A percentile compares a stretch with the other conserved stretches of the same genome.
Conservation (phyloP, 1,284 basidiomycete genomes). For the Fomitopsis pinicola region DNA sequence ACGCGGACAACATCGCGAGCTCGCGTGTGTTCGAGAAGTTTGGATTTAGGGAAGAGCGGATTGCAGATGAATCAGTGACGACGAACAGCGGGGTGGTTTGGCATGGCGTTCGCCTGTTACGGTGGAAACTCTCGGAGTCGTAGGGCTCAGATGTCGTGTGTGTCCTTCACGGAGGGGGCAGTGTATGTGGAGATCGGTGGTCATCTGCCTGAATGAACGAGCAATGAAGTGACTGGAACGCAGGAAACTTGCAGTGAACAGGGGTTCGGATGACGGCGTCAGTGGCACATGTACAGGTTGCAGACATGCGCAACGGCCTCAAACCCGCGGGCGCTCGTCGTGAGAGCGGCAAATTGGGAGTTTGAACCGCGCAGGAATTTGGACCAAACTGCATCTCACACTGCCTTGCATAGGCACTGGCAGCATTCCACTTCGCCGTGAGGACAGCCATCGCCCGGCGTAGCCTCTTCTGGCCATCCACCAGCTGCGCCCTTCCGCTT, state of each 20-base stretch:
- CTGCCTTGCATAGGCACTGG: constrained; percentile 3
- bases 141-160: neutral
- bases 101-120: constrained; percentile 23
- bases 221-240: no score
- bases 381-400: neutral
- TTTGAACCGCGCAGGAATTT: neutral
- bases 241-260: no score
- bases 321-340: neutral
- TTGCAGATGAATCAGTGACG: constrained; percentile 34
- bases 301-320: no score
- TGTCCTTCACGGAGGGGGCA: neutral
- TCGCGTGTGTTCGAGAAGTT: constrained; percentile 60
- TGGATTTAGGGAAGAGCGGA: constrained; percentile 45
- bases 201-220: neutral
- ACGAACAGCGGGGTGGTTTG: constrained; percentile 15
- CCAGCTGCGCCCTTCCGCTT: neutral
- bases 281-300: no score
- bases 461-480: neutral
- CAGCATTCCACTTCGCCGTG: neutral
- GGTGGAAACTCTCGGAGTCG: constrained; percentile 16
- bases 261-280: no score
- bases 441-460: neutral
- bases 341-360: neutral
- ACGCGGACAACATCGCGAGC: constrained; percentile 52
- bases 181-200: neutral